These are phyloP conservation scores for Cucumis melo DNA, from an alignment of 306 rosid species.

Conservation along the genomic window DNA sequence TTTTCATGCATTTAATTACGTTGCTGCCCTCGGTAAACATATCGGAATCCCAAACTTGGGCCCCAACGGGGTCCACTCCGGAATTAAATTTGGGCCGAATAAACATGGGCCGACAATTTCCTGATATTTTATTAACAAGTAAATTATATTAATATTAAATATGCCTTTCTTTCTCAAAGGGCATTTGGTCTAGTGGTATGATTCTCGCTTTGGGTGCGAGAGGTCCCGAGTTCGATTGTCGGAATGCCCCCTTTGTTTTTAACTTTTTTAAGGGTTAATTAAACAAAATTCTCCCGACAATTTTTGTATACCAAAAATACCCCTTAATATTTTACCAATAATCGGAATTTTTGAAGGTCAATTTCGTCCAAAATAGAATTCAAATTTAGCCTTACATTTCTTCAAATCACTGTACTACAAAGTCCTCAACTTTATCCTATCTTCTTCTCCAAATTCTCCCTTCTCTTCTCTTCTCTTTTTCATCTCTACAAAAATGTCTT, in stretches of 20 bases:
- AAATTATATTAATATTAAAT: too few relatives aligned
- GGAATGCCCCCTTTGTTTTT: background rate
- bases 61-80: background rate
- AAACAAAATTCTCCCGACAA: background rate
- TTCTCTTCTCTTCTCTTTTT: background rate
- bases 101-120: background rate
- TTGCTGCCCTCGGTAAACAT: background rate
- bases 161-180: background rate
- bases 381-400: background rate
- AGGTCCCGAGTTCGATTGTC: constrained; percentile 7
- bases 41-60: background rate
- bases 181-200: constrained; percentile 11
- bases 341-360: background rate
- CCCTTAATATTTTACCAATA: background rate
- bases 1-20: too few relatives aligned
- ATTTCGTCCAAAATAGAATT: background rate
- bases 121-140: too few relatives aligned
- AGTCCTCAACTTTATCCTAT: background rate
- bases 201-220: constrained; percentile 10
- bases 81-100: background rate
- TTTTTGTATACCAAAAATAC: background rate
- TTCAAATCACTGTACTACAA: background rate
- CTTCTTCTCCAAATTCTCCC: background rate
- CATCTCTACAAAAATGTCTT: constrained; percentile 27
- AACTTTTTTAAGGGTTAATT: background rate